Evolutionary conservation across 1,284 basidiomycete genomes (phyloP).

Genomic region (Fomes fomentarius): DNA sequence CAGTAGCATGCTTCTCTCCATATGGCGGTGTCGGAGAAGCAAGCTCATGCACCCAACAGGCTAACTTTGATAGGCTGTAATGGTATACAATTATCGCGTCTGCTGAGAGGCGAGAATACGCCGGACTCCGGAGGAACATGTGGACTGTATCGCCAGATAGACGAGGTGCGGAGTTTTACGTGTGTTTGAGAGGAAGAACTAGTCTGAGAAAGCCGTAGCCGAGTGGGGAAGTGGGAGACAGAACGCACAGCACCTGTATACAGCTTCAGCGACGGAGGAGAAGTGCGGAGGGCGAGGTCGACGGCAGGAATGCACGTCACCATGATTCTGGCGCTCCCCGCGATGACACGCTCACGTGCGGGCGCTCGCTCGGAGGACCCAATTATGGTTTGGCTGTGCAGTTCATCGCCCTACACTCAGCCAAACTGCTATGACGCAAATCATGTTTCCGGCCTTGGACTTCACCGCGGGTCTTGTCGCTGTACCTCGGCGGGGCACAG

Average conservation of each 20-base stretch:
- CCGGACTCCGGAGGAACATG: neutral
- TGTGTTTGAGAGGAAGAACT: neutral
- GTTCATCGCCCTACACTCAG: constrained; percentile 33
- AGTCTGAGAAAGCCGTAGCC: neutral
- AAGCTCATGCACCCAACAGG: neutral
- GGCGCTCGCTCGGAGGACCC: constrained; percentile 11
- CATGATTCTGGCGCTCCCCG: constrained; percentile 14
- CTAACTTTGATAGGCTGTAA: constrained; percentile 5
- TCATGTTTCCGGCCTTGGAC: constrained; percentile 25
- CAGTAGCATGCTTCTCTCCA: neutral
- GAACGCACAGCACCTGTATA: constrained; percentile 17
- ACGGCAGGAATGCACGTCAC: constrained; percentile 15
- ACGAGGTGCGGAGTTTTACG: neutral
- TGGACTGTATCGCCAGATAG: neutral
- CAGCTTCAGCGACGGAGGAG: constrained; percentile 16
- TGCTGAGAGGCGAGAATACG: neutral
- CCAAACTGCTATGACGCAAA: constrained; percentile 23
- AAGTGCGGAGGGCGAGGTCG: constrained; percentile 13
- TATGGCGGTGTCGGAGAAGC: neutral
- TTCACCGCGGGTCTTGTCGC: constrained; percentile 24
- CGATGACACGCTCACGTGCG: constrained; percentile 14
- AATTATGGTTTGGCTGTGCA: constrained; percentile 18
- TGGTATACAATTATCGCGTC: neutral
- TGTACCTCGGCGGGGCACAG: constrained; percentile 20
- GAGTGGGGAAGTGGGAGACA: neutral